A percentile compares a stretch with the other conserved stretches of the same genome.
phyloP scores from a whole-genome alignment of 1,284 basidiomycete species.

The Trametes versicolor region DNA sequence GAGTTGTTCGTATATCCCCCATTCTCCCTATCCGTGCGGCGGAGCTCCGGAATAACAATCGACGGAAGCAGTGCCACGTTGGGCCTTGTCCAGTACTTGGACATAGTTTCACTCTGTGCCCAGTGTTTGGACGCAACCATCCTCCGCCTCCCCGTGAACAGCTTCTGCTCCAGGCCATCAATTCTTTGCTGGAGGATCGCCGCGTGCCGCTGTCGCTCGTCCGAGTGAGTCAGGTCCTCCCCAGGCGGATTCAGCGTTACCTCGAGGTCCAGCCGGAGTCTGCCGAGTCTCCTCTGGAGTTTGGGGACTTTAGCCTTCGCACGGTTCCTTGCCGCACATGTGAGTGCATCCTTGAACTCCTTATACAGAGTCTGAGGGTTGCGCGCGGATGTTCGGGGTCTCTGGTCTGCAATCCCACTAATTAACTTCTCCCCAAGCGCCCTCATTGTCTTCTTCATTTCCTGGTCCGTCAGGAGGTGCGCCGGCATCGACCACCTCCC shows the following conservation, averaged over 20 bases:
- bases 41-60: not conserved
- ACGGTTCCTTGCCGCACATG: too few species aligned
- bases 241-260: not conserved
- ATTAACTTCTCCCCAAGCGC: not conserved
- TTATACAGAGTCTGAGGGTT: not conserved
- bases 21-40: too few species aligned
- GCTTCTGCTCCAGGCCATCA: not conserved
- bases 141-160: not conserved
- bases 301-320: not conserved
- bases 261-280: not conserved
- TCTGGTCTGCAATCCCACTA: not conserved
- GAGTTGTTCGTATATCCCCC: not conserved
- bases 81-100: not conserved
- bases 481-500: not conserved
- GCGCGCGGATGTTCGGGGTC: not conserved
- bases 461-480: constrained; percentile 2
- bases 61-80: not conserved
- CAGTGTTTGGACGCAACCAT: not conserved
- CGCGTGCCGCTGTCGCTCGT: not conserved
- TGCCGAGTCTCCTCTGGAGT: not conserved
- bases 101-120: not conserved
- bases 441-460: not conserved
- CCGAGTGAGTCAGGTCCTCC: too few species aligned
- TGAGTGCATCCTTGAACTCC: not conserved
- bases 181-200: not conserved